Base-by-base conservation (phyloP, 208 protist species). In the Phytomonas serpens region DNA sequence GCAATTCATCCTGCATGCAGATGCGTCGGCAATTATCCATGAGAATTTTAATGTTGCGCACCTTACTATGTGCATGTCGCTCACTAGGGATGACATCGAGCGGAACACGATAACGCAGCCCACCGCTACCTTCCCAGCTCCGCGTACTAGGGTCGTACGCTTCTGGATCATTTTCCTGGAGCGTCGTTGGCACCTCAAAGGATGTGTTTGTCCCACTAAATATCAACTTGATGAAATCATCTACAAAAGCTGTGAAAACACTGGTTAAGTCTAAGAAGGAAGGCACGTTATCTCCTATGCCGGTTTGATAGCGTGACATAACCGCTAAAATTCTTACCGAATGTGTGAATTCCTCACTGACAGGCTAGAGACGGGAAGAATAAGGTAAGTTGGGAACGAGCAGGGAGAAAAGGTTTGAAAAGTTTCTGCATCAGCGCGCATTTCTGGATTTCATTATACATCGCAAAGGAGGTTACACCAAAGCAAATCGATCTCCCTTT, bases 11-110 rank as follows among this genome's bases (percentile, higher is more conserved):
- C 36, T 94, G 72, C 9, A 90, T 71, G 77, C 88, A 95, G 37
- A 95, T 84, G 32, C 73, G 83, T 27, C 90, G 83, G 74, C 89
- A 93, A 76, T 95, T 97, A 76, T 97, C 87, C 87, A 97, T 93
- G 10, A 97, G 75, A 33, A 97, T 81, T 71, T 93, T 90, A 31
- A 95, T 87, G 69, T 95, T 95, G n/a, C 87, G 86, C 16, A 79
- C 72, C 68, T 92, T 93, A 52, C 92, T 86, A 38, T 88, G 86
- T 3, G 87, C 84, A 72, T 93, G 88, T 13, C 88, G 79, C 70
- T 95, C 93, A 71, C 92, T 94, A 6, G 92, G 92, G 23, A 93
- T 89, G 57, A 86, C 72, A 61, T 79, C 86, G 31, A 97, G 82
- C 6, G 88, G 84, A 10, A 97, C 88, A 33, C 89, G 89, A 76